A percentile compares a stretch with the other conserved stretches of the same genome.
Evolutionary conservation across 1,284 basidiomycete genomes (phyloP).

Genomic region (Papiliotrema laurentii): DNA sequence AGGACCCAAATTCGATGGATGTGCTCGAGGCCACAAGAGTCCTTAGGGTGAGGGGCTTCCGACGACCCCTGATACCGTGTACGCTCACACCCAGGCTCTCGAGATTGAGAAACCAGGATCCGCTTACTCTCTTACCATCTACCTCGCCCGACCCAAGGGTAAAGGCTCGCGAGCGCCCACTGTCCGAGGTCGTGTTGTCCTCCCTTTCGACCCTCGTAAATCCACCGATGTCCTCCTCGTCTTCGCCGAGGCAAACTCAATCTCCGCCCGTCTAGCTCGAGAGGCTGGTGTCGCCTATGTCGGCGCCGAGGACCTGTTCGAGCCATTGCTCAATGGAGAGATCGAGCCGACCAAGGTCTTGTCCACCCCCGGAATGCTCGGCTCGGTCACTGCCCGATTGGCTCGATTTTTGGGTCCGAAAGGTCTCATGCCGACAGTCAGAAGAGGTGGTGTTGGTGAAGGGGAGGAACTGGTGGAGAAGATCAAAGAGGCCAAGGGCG

Average conservation of each 20-base stretch:
- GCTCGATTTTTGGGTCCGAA: constrained; percentile 88
- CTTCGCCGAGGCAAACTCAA: constrained; percentile 61
- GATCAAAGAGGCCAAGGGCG: constrained; percentile 72
- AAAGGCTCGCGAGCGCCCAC: constrained; percentile 53
- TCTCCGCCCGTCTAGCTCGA: constrained; percentile 59
- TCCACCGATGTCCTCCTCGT: constrained; percentile 67
- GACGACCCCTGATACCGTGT: not conserved
- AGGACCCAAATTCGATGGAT: constrained; percentile 31
- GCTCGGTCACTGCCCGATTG: constrained; percentile 70
- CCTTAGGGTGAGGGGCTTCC: constrained; percentile 28
- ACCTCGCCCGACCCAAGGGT: constrained; percentile 67
- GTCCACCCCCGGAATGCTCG: constrained; percentile 73
- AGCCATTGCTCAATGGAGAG: constrained; percentile 51
- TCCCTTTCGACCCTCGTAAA: constrained; percentile 70
- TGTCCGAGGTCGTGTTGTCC: constrained; percentile 69
- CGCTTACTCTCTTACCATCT: constrained; percentile 73
- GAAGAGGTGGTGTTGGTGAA: constrained; percentile 89
- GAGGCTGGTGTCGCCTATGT: constrained; percentile 79
- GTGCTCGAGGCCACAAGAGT: constrained; percentile 38
- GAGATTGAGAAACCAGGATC: constrained; percentile 70
- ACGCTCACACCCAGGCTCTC: constrained; percentile 57
- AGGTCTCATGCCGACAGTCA: constrained; percentile 90
- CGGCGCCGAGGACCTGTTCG: constrained; percentile 76
- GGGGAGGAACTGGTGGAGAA: constrained; percentile 65
- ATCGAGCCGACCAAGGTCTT: constrained; percentile 51